These are phyloP conservation scores for Irpex sp. DNA, from an alignment of 1,284 basidiomycete species.

Conservation along the genomic window DNA sequence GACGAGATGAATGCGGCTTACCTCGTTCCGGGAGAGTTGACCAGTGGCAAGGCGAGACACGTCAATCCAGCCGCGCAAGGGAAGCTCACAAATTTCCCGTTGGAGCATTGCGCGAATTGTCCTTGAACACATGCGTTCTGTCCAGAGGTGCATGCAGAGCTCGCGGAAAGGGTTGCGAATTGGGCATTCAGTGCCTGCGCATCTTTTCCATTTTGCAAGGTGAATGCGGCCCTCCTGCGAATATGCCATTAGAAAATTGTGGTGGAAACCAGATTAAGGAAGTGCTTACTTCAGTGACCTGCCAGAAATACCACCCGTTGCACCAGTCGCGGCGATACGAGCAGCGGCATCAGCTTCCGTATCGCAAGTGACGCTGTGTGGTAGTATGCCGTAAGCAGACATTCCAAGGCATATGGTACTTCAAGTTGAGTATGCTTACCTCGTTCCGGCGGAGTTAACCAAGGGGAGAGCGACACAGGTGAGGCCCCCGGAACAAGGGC, in stretches of 20 bases:
- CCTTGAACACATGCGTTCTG: slow-evolving; percentile 24
- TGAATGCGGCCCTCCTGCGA: slow-evolving; percentile 2
- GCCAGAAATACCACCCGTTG: background rate
- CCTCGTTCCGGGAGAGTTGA: slow-evolving; percentile 17
- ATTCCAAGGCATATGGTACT: background rate
- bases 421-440: background rate
- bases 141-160: slow-evolving; percentile 33
- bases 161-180: slow-evolving; percentile 39
- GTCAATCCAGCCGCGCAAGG: slow-evolving; percentile 35
- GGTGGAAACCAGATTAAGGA: background rate
- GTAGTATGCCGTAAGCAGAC: background rate
- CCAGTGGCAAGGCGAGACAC: slow-evolving; percentile 48
- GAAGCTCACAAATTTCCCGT: slow-evolving; percentile 35
- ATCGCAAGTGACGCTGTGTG: slow-evolving; percentile 1
- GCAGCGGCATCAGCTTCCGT: background rate
- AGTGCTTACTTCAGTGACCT: slow-evolving; percentile 1
- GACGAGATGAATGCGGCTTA: background rate
- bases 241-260: background rate
- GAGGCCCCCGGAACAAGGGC: slow-evolving; percentile 34
- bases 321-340: background rate
- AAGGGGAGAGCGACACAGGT: slow-evolving; percentile 48
- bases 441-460: slow-evolving; percentile 8
- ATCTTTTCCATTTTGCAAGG: slow-evolving; percentile 42
- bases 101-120: slow-evolving; percentile 36
- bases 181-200: slow-evolving; percentile 48